Evolutionary conservation across 179 eudicot species (phyloP), one percentile per base, ranked within the genome.

Genomic region (Silene noctiflora): DNA sequence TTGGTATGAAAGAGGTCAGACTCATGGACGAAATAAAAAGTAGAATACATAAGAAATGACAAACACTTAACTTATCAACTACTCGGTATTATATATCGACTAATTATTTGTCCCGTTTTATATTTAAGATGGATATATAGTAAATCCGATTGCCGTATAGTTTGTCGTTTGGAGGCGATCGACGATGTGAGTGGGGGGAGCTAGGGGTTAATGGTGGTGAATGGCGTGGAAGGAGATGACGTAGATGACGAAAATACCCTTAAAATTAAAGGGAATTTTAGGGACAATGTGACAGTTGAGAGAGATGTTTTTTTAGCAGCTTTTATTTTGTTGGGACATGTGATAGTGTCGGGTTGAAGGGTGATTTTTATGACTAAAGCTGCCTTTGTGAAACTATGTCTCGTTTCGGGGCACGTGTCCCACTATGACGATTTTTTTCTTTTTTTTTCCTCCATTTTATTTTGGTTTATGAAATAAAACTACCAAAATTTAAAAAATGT

Each of bases 271-370:
- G 75, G 59, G 53, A 19, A 61, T 59, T 69, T 83, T 75, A 79
- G 85, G 76, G 77, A 66, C 67, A 72, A 35, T n/a, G 75, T 56
- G 75, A 72, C 75, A 71, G 74, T 71, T 71, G 74, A 71, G 74
- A 24, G 74, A 24, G 63, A 71, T 51, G 44, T 53, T 25, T 51
- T 53, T 71, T 24, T 22, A 55, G 76, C 84, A 81, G 81, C 84
- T 81, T 80, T 77, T 77, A 58, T n/a, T 58, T 72, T 31, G 73
- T 22, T 65, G 53, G 31, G 62, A 74, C 78, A 78, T 81, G 81
- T 75, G 78, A 77, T 64, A 39, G 78, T 77, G 79, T 78, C 76
- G 84, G 76, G 78, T 0, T 29, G 62, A 11, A 48, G 63, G 56
- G 73, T 75, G 59, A 56, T 78, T 65, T 59, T 58, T 11, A 7